phyloP scores from a whole-genome alignment of 139 green algal genomes.

The Chlamydomonas sphaeroides region DNA sequence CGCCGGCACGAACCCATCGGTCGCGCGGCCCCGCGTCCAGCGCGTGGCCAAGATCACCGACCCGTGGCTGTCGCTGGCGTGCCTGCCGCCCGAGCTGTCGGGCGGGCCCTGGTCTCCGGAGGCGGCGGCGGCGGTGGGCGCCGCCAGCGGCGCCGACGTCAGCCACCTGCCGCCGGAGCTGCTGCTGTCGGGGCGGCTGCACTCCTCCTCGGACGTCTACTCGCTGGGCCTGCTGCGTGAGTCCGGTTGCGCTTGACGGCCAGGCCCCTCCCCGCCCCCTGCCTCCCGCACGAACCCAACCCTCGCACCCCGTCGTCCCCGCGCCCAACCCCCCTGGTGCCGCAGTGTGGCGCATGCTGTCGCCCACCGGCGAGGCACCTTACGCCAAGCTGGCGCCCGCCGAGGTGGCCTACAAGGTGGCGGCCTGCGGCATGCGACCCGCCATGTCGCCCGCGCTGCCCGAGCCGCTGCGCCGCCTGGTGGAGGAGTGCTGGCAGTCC shows the following conservation, averaged over 20 bases:
- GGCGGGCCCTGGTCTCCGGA: constrained; percentile 19
- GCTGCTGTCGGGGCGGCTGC: constrained; percentile 41
- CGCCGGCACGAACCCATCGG: too few species aligned
- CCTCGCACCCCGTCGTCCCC: too few species aligned
- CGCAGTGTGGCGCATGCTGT: constrained; percentile 41
- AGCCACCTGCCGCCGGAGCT: constrained; percentile 57
- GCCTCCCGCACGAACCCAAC: too few species aligned
- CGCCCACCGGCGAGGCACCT: constrained; percentile 8
- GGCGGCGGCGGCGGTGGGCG: neutral
- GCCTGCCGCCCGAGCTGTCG: constrained; percentile 1
- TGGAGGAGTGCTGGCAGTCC: constrained; percentile 32
- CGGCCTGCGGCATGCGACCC: constrained; percentile 37
- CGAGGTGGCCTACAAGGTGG: constrained; percentile 38
- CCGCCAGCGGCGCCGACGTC: constrained; percentile 4
- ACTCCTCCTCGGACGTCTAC: constrained; percentile 45
- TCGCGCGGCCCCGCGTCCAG: neutral
- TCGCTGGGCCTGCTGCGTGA: constrained; percentile 54
- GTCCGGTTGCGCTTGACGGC: too few species aligned
- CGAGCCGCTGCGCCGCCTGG: constrained; percentile 8
- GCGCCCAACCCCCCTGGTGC: too few species aligned
- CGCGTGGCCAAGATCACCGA: constrained; percentile 23
- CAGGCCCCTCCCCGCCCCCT: too few species aligned
- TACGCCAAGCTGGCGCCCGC: constrained; percentile 13
- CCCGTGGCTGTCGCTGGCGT: constrained; percentile 26
- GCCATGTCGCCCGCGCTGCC: constrained; percentile 22